phyloP scores from a whole-genome alignment of 108 stramenopile species.

The Fragilaria radians region DNA sequence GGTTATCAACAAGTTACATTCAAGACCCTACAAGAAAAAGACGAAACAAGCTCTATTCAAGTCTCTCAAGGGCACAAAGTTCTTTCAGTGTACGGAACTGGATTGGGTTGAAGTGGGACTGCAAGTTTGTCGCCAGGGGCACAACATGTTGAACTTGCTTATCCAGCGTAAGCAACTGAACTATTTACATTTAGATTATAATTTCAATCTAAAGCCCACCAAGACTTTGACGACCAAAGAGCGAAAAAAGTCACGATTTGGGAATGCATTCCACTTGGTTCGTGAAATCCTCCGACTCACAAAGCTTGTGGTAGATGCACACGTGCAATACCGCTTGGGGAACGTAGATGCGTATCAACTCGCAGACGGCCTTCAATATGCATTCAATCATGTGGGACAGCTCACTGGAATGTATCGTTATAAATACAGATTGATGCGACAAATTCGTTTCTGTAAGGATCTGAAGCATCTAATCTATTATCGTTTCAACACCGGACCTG shows the following conservation, averaged over 20 bases:
- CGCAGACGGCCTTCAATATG: conserved; percentile 98
- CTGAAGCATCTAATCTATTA: conserved; percentile 99
- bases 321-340: conserved; percentile 96
- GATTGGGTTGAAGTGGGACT: conserved; percentile 99
- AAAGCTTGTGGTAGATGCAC: conserved; percentile 97
- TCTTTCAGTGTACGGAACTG: conserved; percentile 98
- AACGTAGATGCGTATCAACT: conserved; percentile 99
- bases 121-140: conserved; percentile 97
- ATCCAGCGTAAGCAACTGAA: conserved; percentile 98
- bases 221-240: conserved; percentile 99
- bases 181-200: conserved; percentile 99
- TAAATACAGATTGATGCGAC: conserved; percentile 99
- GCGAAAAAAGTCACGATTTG: conserved; percentile 95
- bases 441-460: conserved; percentile 99
- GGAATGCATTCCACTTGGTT: conserved; percentile 97
- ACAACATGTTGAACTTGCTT: conserved; percentile 98
- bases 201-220: conserved; percentile 99
- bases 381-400: conserved; percentile 99
- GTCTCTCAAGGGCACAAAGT: conserved; percentile 97
- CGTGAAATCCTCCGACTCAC: conserved; percentile 98
- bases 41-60: conserved; percentile 92
- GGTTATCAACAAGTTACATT: conserved; percentile 93
- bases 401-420: conserved; percentile 99
- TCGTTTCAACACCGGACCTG: conserved; percentile 99
- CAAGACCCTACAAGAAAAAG: conserved; percentile 82